Base-by-base conservation (phyloP, 306 rosid genomes). In the Lathyrus tuberosus region DNA sequence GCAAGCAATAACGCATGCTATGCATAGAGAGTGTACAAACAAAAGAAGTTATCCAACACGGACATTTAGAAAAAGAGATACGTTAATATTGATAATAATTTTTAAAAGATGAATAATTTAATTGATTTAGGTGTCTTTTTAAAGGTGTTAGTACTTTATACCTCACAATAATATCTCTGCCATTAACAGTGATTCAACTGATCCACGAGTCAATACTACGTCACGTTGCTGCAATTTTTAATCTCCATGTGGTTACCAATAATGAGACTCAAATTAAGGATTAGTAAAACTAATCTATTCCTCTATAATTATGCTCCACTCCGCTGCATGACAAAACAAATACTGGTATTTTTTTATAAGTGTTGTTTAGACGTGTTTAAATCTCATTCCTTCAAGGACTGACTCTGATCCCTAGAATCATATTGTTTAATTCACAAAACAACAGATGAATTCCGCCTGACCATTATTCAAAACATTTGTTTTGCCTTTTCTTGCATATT, bases 221-320 rank as follows among this genome's bases (percentile, higher is more conserved):
- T 69, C 79, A 74, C 26, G 20, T 5, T 61, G 33, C 68, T 69
- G 65, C 76, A 74, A 60, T 57, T 6, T 33, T 6, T 72, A 35
- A 58, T 62, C 58, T 70, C 76, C 90, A 72, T 69, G 86, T 80
- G 89, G 76, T 59, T 76, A 47, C 86, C 85, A 67, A 85, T 78
- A 70, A 82, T 84, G 71, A 65, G 70, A 79, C 49, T 69, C 17
- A 80, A 69, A 69, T 58, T 52, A 24, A 68, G 31, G 38, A 74
- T 40, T 42, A 48, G 5, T 48, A 26, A 22, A 9, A 73, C 59
- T 38, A 40, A 54, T 47, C 42, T 33, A 54, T 77, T 76, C 82
- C 70, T 43, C 60, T 43, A 3, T 26, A 26, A 40, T 61, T 31
- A 31, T 35, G 65, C 42, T 53, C 40, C 40, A 35, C 40, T 35